These are phyloP conservation scores for Mycena galopus DNA, from an alignment of 768 basidiomycete genomes.

Conservation along the genomic window DNA sequence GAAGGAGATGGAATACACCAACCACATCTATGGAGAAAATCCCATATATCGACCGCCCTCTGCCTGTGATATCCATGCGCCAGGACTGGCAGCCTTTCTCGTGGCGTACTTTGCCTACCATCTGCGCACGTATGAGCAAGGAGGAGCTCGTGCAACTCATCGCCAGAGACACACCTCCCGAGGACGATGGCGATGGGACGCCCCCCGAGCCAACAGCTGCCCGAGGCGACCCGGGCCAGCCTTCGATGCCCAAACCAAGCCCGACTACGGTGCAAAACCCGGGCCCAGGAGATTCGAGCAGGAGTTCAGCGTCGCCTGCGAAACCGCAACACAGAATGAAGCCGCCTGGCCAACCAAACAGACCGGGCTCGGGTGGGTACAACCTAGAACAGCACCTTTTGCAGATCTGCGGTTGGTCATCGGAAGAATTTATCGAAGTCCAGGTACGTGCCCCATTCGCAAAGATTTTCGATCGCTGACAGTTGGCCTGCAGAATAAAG, in stretches of 20 bases:
- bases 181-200: neutral
- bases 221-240: no score
- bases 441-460: neutral
- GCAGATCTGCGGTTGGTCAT: neutral
- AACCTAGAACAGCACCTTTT: neutral
- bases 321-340: neutral
- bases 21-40: neutral
- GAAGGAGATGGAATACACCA: no score
- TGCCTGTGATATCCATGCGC: neutral
- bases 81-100: neutral
- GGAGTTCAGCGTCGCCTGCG: neutral
- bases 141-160: slow-evolving; percentile 1
- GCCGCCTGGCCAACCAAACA: slow-evolving; percentile 7
- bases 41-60: neutral
- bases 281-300: neutral
- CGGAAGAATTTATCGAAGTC: neutral
- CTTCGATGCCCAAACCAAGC: neutral
- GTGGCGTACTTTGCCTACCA: neutral
- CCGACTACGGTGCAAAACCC: neutral
- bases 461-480: neutral
- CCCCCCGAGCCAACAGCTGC: neutral
- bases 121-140: neutral
- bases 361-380: slow-evolving; percentile 1
- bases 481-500: neutral
- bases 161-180: neutral